Evolutionary conservation across 768 basidiomycete genomes (phyloP).

Genomic region (Suillus sp.): DNA sequence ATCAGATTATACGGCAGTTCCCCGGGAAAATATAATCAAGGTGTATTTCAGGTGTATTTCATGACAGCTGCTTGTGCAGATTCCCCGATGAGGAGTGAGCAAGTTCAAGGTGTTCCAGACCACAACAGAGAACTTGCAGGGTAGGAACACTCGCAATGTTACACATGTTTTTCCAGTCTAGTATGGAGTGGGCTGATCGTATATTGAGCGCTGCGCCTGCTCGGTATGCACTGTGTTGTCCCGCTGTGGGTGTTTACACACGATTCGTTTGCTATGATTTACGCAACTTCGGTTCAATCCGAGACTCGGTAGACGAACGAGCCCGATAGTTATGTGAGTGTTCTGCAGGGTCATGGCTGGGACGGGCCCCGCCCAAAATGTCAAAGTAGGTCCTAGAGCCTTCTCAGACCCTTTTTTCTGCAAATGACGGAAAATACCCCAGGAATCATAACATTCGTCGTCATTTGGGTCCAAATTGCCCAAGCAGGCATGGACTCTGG

Average conservation of each 20-base stretch:
- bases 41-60: neutral
- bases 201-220: slow-evolving; percentile 10
- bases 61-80: neutral
- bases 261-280: slow-evolving; percentile 42
- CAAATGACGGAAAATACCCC: neutral
- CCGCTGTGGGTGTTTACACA: slow-evolving; percentile 36
- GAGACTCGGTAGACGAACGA: slow-evolving; percentile 42
- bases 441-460: too few relatives aligned
- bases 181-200: neutral
- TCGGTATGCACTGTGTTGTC: slow-evolving; percentile 33
- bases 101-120: neutral
- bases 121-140: neutral
- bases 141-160: neutral
- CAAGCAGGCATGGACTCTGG: slow-evolving; percentile 45
- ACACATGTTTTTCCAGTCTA: neutral
- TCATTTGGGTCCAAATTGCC: slow-evolving; percentile 56
- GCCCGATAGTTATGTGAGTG: slow-evolving; percentile 26
- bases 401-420: slow-evolving; percentile 6
- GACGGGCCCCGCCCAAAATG: slow-evolving; percentile 48
- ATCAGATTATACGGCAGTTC: neutral
- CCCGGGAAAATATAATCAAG: neutral
- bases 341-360: slow-evolving; percentile 42
- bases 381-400: slow-evolving; percentile 46
- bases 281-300: slow-evolving; percentile 41
- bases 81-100: neutral